phyloP scores from a whole-genome alignment of 2,329 filamentous ascomycete genomes.

The Penicillium concentricum region DNA sequence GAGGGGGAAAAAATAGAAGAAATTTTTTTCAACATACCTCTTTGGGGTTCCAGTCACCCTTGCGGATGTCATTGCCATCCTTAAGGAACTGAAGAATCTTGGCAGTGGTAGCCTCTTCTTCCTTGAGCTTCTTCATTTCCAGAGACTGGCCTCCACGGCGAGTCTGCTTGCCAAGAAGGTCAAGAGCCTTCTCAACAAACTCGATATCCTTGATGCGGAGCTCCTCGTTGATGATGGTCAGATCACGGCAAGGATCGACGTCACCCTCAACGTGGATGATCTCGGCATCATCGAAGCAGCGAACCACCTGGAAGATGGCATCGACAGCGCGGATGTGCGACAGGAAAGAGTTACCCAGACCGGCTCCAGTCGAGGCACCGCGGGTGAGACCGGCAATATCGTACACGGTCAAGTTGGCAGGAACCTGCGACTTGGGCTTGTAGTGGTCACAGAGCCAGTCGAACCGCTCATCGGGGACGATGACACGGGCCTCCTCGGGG shows the following conservation, averaged over 20 bases:
- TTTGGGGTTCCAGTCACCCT: conserved; percentile 85
- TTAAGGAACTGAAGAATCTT: conserved; percentile 82
- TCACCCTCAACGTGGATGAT: conserved; percentile 99
- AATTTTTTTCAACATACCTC: conserved; percentile 64
- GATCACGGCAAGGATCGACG: conserved; percentile 88
- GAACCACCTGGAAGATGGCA: conserved; percentile 95
- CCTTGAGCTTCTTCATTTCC: conserved; percentile 95
- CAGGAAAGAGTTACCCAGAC: conserved; percentile 96
- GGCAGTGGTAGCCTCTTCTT: conserved; percentile 90
- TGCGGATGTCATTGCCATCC: conserved; percentile 88
- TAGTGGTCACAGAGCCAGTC: conserved; percentile 96
- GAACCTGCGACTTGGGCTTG: conserved; percentile 95
- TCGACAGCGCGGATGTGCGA: conserved; percentile 98
- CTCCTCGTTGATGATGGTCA: conserved; percentile 96
- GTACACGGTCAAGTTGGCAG: conserved; percentile 96
- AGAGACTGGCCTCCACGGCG: conserved; percentile 89
- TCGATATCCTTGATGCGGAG: conserved; percentile 97
- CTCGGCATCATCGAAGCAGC: conserved; percentile 97
- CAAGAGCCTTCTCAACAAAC: conserved; percentile 93
- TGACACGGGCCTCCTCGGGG: conserved; percentile 94
- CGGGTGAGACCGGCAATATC: conserved; percentile 97
- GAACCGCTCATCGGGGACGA: conserved; percentile 93
- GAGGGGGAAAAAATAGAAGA: conserved; percentile 7
- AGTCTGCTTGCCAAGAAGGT: conserved; percentile 91
- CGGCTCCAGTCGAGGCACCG: conserved; percentile 93